These are phyloP conservation scores for Sindora glabra DNA, from an alignment of 306 rosid genomes.

Conservation along the genomic window DNA sequence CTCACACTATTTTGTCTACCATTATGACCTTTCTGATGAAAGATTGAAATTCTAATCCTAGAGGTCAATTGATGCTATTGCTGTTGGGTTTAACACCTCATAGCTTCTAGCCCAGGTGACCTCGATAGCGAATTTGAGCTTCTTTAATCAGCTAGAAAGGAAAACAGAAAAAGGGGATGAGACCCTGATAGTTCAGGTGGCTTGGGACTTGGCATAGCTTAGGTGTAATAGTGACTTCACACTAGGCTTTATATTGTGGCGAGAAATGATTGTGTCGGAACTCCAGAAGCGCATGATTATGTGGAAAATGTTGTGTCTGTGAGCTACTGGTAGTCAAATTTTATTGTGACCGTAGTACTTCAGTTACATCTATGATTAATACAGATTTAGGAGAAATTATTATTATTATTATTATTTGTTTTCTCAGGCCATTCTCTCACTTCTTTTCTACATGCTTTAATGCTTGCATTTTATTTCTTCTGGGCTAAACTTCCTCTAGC, in stretches of 20 bases:
- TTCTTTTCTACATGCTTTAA: not conserved
- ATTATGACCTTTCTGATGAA: not conserved
- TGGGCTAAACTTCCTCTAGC: not conserved
- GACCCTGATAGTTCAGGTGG: too few species aligned
- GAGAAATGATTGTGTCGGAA: not conserved
- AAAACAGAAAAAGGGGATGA: not conserved
- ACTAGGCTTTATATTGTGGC: not conserved
- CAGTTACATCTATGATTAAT: too few species aligned
- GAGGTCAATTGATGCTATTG: not conserved
- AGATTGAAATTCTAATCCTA: too few species aligned
- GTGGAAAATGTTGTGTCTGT: not conserved
- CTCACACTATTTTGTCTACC: not conserved
- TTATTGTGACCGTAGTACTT: not conserved
- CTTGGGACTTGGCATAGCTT: not conserved
- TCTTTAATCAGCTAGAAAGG: not conserved
- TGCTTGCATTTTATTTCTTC: constrained; percentile 4
- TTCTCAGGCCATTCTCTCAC: not conserved
- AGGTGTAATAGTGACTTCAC: not conserved
- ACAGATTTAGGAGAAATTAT: too few species aligned
- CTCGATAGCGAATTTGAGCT: not conserved
- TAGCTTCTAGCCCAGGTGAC: not conserved
- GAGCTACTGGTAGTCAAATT: constrained; percentile 7
- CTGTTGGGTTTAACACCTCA: not conserved
- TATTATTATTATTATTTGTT: not conserved
- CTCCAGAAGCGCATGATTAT: not conserved